Base-by-base conservation (phyloP, 2,329 filamentous ascomycete genomes). In the Fusarium sp. region DNA sequence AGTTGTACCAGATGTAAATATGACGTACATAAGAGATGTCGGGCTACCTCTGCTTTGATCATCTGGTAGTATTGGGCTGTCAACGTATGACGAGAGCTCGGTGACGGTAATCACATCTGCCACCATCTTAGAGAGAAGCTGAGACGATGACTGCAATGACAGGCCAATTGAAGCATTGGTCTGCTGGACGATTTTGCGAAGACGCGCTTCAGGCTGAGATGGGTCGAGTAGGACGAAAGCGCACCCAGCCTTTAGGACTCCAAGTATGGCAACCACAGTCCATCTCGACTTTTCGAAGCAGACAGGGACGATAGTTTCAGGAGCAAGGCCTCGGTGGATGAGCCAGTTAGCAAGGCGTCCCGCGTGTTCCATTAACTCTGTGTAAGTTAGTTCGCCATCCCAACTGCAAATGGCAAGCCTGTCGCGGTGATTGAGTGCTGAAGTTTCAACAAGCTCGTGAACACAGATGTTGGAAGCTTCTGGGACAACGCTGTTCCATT, bases 1-100 rank as follows among this genome's bases (percentile, higher is more conserved):
- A 0, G 86, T 88, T 26, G 82, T 87, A n/a, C 86, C 86, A 3
- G 85, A 87, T 6, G 86, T 88, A 73, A 87, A 88, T 65, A 87
- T 83, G 63, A 85, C 82, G 43, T 78, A 77, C 1, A 43, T 26
- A 0, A 40, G 10, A 20, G 43, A 60, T 18, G 57, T 17, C 1
- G 50, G 36, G 34, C n/a, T 38, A 6, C 14, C n/a, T 33, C 34
- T 46, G 6, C 6, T 28, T 26, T 18, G 40, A 44, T 28, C 40
- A 3, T 17, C 34, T 1, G 28, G 26, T 7, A 49, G 17, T 2
- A 49, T 22, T 2, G 44, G 36, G 26, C 5, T 4, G 6, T 49
- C 26, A 33, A 43, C 28, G 17, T 49, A 36, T 24, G 44, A 11
- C 20, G 53, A 36, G 15, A 36, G 13, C 4, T 49, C 26, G 14